Base-by-base conservation (phyloP, 345 rosid genomes). In the Lenwebbia sp. region DNA sequence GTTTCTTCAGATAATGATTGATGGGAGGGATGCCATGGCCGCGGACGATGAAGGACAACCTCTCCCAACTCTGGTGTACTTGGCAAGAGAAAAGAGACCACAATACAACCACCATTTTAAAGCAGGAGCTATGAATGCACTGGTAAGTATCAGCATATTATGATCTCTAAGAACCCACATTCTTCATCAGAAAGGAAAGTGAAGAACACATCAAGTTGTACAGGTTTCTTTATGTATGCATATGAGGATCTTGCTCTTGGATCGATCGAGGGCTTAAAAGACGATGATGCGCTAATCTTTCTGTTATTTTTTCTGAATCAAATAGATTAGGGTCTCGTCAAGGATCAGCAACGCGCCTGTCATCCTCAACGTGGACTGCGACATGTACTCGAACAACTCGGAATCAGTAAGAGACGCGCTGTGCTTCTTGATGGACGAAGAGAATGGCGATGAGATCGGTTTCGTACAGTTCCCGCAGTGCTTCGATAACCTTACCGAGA, bases 391-490 rank as follows among this genome's bases (percentile, higher is more conserved):
- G 2, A 93, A 87, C 87, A 76, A 89, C 86, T 83, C 93, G 1
- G 87, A 86, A 6, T 93, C n/a, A n/a, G n/a, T n/a, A n/a, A n/a
- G n/a, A n/a, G n/a, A n/a, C n/a, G n/a, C n/a, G n/a, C n/a, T n/a
- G 47, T 93, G 95, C 85, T 92, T 91, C 85, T 89, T 91, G 86
- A 88, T 91, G 92, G 94, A 92, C 49, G 92, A 90, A 54, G 84
- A 88, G 83, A 84, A 82, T n/a, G 90, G 94, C 15, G 88, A 82
- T 7, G 89, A 88, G 88, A 87, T 90, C 40, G 92, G 90, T 30
- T 91, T 15, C 83, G 87, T 92, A 54, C 93, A 92, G 85, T 83
- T 83, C 87, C 92, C 91, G 8, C 94, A 91, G 50, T 5, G 17
- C n/a, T 92, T 47, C 23, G 40, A 82, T 28, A 90, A 91, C 81